Base-by-base conservation (phyloP, 257 asterid species). In the Solanum virginianum region DNA sequence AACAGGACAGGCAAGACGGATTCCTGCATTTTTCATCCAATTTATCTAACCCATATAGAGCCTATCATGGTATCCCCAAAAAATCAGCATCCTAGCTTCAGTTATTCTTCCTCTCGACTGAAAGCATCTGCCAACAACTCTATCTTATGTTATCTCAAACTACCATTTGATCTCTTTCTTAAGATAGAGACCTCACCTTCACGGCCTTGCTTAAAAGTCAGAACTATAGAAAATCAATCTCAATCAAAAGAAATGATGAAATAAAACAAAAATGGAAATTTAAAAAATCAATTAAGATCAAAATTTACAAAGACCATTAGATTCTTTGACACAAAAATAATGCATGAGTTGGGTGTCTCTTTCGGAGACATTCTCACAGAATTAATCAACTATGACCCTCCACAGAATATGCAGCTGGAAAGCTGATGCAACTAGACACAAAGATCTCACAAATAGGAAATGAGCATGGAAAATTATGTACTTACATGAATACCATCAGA, bases 401-500 rank as follows among this genome's bases (percentile, higher is more conserved):
- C 82, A 75, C 24, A 22, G 82, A 53, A 22, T 7, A 16, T 54
- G 47, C 63, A 53, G 47, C 24, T 77, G 26, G 82, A 77, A 24
- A 77, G 43, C 82, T 53, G 81, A 75, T 24, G 49, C 83, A 51
- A 29, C 82, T 26, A 79, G 47, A 51, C 65, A 53, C 11, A 77
- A 9, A 53, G 83, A 79, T 79, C 63, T 10, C 47, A 77, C 10
- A 51, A 15, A 77, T 15, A 77, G 63, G 82, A 51, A 77, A 51
- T 16, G 24, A 77, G 26, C 1, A 10, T 36, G 7, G 16, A 53
- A 79, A 79, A 53, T 26, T 53, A 79, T 32, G 41, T 8, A 85
- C 99, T 91, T 92, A 97, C 99, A 90, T 92, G 97, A 80, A 84
- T 87, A 88, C 99, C 99, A 87, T 97, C 99, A 80, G 97, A 95